Evolutionary conservation across 768 basidiomycete species (phyloP).

Genomic region (Lactarius quietus): DNA sequence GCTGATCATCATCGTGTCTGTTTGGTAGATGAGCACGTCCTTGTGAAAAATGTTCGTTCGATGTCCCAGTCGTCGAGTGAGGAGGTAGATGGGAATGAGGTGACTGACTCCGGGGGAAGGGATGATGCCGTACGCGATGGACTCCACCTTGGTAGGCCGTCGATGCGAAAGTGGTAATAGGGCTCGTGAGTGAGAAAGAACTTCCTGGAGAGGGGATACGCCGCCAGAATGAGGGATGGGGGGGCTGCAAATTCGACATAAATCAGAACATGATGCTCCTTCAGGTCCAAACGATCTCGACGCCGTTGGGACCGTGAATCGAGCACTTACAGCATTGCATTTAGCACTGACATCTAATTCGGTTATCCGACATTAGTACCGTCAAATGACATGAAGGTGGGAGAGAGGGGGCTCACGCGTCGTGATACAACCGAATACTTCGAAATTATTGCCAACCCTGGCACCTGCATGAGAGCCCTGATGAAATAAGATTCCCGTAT

Average conservation of each 20-base stretch:
- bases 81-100: neutral
- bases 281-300: neutral
- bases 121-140: slow-evolving; percentile 11
- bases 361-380: neutral
- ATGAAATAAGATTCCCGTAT: slow-evolving; percentile 23
- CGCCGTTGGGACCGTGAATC: neutral
- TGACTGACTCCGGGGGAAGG: slow-evolving; percentile 6
- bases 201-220: slow-evolving; percentile 20
- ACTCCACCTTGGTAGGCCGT: slow-evolving; percentile 9
- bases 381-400: neutral
- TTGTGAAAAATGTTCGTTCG: slow-evolving; percentile 7
- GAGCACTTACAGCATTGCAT: slow-evolving; percentile 13
- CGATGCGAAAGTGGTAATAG: slow-evolving; percentile 13
- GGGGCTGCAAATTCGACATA: slow-evolving; percentile 6
- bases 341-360: slow-evolving; percentile 15
- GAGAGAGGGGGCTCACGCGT: slow-evolving; percentile 18
- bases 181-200: slow-evolving; percentile 18
- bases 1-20: slow-evolving; percentile 19
- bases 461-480: slow-evolving; percentile 22
- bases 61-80: neutral
- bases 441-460: slow-evolving; percentile 21
- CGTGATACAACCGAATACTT: slow-evolving; percentile 23
- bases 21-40: slow-evolving; percentile 9
- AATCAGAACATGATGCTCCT: neutral
- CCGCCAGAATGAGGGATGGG: slow-evolving; percentile 19